Conservation (phyloP, 371 early-diverging fungal species). For the Syncephalis plumigaleata region DNA sequence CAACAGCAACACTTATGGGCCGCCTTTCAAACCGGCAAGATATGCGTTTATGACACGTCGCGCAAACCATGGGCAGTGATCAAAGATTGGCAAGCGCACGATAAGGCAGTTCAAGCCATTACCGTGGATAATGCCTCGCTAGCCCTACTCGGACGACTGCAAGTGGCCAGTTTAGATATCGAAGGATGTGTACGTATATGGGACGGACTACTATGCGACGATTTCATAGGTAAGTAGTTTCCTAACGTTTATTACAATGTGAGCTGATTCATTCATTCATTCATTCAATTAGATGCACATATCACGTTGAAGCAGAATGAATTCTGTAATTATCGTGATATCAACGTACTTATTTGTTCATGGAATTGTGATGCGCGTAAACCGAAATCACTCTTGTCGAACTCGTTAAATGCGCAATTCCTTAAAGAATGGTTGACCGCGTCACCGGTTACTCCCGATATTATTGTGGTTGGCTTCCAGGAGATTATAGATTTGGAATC, state of each 20-base stretch:
- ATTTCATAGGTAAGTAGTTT: conserved; percentile 41
- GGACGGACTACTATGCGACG: conserved; percentile 48
- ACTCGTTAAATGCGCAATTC: conserved; percentile 17
- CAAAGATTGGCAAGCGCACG: conserved; percentile 54
- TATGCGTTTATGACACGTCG: conserved; percentile 50
- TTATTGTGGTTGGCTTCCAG: conserved; percentile 75
- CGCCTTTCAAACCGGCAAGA: conserved; percentile 62
- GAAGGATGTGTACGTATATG: conserved; percentile 46
- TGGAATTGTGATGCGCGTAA: conserved; percentile 70
- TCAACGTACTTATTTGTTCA: conserved; percentile 47
- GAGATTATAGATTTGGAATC: conserved; percentile 76
- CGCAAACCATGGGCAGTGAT: conserved; percentile 30
- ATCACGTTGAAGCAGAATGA: conserved; percentile 25
- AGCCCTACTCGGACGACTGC: conserved; percentile 18
- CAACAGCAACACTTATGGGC: conserved; percentile 50
- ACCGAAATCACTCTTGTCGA: conserved; percentile 25
- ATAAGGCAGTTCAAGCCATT: conserved; percentile 24
- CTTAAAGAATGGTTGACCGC: conserved; percentile 25
- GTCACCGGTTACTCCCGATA: conserved; percentile 43
- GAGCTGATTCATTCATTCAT: too few species aligned
- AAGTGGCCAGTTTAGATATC: conserved; percentile 36
- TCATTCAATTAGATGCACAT: not conserved
- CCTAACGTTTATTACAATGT: too few species aligned
- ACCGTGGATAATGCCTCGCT: conserved; percentile 13
- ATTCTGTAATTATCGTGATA: conserved; percentile 35